phyloP scores from a whole-genome alignment of 2,329 filamentous ascomycete species.

The Karstenula rhodostoma region DNA sequence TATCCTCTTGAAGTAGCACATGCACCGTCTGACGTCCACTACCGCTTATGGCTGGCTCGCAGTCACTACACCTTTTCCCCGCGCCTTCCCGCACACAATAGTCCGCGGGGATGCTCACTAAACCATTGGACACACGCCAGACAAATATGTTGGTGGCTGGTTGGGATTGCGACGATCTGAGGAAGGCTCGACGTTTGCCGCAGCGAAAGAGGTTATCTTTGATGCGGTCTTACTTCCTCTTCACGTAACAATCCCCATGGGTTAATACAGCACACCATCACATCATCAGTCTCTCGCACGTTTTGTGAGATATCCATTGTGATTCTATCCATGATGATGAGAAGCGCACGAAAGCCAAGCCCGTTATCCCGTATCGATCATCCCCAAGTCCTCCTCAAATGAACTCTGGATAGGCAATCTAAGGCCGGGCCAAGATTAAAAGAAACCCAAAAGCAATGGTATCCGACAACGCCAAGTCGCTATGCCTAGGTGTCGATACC shows the following conservation, averaged over 20 bases:
- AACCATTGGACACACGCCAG: background rate
- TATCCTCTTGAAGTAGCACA: background rate
- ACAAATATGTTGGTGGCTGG: background rate
- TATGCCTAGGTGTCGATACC: too few relatives aligned
- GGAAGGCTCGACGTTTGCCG: background rate
- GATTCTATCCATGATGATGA: background rate
- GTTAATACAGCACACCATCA: background rate
- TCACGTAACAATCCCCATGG: too few relatives aligned
- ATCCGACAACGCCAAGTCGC: too few relatives aligned
- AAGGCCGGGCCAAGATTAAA: background rate
- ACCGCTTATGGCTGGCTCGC: background rate
- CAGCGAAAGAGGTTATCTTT: background rate
- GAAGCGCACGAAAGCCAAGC: background rate
- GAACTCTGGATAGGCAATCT: background rate
- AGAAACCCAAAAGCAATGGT: background rate
- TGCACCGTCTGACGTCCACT: background rate
- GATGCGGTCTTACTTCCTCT: background rate
- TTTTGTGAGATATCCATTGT: background rate
- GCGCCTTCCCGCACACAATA: constrained; percentile 20
- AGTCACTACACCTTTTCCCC: constrained; percentile 5
- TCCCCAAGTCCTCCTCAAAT: background rate
- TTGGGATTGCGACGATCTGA: background rate
- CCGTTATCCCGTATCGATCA: background rate
- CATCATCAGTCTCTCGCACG: background rate
- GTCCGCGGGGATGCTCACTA: constrained; percentile 21